phyloP scores from a whole-genome alignment of 1,284 basidiomycete species.

The Coniophora puteana region DNA sequence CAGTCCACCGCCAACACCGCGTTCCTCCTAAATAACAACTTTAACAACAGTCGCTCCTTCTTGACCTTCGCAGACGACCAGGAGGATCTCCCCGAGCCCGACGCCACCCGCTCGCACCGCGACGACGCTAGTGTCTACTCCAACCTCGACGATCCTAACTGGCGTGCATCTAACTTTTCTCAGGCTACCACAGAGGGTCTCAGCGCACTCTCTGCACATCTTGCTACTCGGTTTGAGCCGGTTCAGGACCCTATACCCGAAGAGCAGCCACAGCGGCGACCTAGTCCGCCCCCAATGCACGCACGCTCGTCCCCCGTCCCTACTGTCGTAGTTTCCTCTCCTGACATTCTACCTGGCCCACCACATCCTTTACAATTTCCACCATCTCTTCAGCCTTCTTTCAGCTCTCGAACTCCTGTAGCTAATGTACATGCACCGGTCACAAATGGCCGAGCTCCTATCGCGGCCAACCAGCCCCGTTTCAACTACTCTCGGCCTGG shows the following conservation, averaged over 20 bases:
- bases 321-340: slow-evolving; percentile 42
- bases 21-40: slow-evolving; percentile 23
- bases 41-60: too few relatives aligned
- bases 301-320: slow-evolving; percentile 39
- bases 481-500: slow-evolving; percentile 56
- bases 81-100: too few relatives aligned
- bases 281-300: too few relatives aligned
- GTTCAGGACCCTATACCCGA: too few relatives aligned
- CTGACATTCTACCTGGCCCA: too few relatives aligned
- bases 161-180: too few relatives aligned
- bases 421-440: slow-evolving; percentile 11
- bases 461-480: slow-evolving; percentile 32
- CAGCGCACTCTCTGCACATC: too few relatives aligned
- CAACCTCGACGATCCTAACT: too few relatives aligned
- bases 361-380: too few relatives aligned
- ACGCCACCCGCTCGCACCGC: slow-evolving; percentile 24
- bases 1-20: slow-evolving; percentile 43
- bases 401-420: slow-evolving; percentile 12
- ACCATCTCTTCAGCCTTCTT: slow-evolving; percentile 15
- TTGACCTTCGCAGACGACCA: neutral
- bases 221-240: too few relatives aligned
- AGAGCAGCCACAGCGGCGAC: too few relatives aligned
- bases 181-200: too few relatives aligned
- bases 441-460: slow-evolving; percentile 25
- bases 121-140: slow-evolving; percentile 39